Evolutionary conservation across 106 monocot genomes (phyloP).

Genomic region (Amphibolis antarctica): DNA sequence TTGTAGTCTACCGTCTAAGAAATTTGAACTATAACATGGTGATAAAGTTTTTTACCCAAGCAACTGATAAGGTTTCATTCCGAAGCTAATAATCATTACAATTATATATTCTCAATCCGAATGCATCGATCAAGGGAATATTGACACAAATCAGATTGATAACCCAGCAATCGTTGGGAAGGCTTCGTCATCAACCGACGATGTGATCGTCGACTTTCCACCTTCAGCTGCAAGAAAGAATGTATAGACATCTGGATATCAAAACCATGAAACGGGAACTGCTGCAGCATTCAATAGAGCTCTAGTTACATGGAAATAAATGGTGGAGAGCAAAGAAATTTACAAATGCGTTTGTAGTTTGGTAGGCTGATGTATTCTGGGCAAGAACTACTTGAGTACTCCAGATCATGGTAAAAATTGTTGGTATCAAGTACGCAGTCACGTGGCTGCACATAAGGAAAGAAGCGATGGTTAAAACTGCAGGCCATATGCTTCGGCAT

Average conservation of each 20-base stretch:
- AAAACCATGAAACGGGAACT: not conserved
- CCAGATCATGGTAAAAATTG: not conserved
- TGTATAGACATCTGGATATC: too few species aligned
- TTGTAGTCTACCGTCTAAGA: too few species aligned
- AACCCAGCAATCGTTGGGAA: not conserved
- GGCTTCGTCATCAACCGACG: slow-evolving; percentile 2
- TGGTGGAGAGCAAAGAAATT: not conserved
- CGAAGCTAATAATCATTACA: too few species aligned
- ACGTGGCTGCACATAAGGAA: not conserved
- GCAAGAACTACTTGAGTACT: not conserved
- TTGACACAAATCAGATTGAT: not conserved
- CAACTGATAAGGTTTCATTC: too few species aligned
- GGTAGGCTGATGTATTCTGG: slow-evolving; percentile 1
- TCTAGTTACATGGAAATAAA: not conserved
- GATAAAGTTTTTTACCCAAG: too few species aligned
- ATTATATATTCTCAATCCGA: too few species aligned
- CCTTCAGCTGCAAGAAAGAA: not conserved
- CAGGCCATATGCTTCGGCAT: too few species aligned
- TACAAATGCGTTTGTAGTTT: not conserved
- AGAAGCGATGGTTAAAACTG: too few species aligned
- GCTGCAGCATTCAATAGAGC: not conserved
- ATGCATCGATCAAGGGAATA: too few species aligned
- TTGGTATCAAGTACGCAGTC: not conserved
- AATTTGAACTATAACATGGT: too few species aligned
- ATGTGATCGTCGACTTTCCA: slow-evolving; percentile 1